Evolutionary conservation across 768 basidiomycete species (phyloP).

Genomic region (Boletellus emodensis): DNA sequence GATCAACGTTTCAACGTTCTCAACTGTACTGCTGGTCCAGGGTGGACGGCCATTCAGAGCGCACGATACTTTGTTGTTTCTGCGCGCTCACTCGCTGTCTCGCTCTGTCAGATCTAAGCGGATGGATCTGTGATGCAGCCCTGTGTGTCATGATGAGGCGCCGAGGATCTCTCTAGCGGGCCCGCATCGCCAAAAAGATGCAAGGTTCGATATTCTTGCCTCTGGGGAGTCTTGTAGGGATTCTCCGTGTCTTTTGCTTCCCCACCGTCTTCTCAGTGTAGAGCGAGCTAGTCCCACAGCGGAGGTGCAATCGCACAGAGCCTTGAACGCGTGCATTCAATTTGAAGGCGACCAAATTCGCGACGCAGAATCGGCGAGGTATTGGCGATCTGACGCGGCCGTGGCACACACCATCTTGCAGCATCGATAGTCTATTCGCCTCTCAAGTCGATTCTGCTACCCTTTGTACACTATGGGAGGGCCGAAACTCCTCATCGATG

Average conservation of each 20-base stretch:
- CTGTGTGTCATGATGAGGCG: constrained; percentile 7
- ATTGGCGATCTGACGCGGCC: no score
- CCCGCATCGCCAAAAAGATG: not conserved
- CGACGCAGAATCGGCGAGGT: no score
- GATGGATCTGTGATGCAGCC: constrained; percentile 11
- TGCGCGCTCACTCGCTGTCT: not conserved
- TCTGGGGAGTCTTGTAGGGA: not conserved
- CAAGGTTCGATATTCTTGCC: not conserved
- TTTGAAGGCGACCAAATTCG: no score
- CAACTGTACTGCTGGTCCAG: not conserved
- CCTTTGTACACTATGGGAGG: no score
- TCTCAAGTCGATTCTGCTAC: no score
- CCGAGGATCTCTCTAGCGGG: constrained; percentile 6
- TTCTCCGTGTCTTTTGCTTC: not conserved
- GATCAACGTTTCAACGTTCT: no score
- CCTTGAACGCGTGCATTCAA: no score
- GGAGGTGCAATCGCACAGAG: no score
- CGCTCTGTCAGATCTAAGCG: not conserved
- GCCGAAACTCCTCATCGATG: no score
- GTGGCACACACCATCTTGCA: no score
- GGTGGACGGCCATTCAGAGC: not conserved
- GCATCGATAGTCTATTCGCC: no score
- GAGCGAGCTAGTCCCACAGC: not conserved
- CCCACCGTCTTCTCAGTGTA: not conserved
- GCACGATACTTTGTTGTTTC: not conserved